Conservation (phyloP, 129 eudicot genomes). For the Centaurea solstitialis region DNA sequence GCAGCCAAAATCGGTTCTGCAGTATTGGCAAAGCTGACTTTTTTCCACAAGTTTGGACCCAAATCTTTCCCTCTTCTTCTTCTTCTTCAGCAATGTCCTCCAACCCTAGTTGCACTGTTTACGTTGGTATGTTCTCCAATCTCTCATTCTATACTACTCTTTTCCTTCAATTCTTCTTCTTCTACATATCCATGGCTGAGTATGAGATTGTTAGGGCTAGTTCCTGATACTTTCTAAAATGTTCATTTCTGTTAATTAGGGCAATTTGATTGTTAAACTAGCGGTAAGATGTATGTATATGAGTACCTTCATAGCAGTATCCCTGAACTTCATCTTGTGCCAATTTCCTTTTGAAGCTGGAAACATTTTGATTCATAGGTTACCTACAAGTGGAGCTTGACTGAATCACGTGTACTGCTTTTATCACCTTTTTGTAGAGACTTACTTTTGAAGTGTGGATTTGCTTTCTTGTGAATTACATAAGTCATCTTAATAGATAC, state of each 20-base stretch:
- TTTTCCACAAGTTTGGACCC: not conserved
- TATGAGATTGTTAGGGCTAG: slow-evolving; percentile 6
- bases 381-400: not conserved
- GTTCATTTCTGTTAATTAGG: not conserved
- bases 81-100: slow-evolving; percentile 14
- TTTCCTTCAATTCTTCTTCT: not conserved
- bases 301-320: not conserved
- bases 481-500: not conserved
- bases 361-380: not conserved
- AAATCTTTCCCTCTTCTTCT: slow-evolving; percentile 2
- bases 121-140: slow-evolving; percentile 20
- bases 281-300: not conserved
- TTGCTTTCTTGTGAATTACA: not conserved
- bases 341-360: not conserved
- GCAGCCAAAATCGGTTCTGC: not conserved
- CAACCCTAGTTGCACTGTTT: slow-evolving; percentile 34
- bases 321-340: not conserved
- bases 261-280: not conserved
- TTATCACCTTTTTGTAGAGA: not conserved
- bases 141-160: not conserved
- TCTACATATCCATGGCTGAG: not conserved
- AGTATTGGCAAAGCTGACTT: not conserved
- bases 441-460: not conserved
- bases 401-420: not conserved
- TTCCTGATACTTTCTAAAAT: not conserved